Base-by-base conservation (phyloP, 106 monocot species). In the Agapanthus africanus region DNA sequence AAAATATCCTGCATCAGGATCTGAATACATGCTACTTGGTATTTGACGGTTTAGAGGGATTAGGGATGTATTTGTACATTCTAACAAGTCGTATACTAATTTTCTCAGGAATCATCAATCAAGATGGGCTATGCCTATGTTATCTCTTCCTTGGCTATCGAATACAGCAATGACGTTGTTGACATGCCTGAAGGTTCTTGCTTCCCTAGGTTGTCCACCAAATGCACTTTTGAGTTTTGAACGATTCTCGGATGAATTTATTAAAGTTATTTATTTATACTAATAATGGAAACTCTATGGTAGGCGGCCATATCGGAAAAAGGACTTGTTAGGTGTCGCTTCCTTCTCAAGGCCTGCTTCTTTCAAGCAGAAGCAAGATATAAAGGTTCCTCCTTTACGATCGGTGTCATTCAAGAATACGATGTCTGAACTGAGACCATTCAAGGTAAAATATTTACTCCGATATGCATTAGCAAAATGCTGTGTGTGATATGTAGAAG, bases 141-240 rank as follows among this genome's bases (percentile, higher is more conserved):
- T 31, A 9, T 93, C 35, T 69, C 90, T 30, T 81, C 93, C 2
- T 59, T 99, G 66, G 76, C 99, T 31, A 81, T 93, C 14, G 92
- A 99, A 40, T 99, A 99, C 79, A 90, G 84, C 38, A 99, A 99
- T 73, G 99, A 99, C 44, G 65, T 90, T 28, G 85, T 99, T 62
- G 93, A 87, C 67, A 42, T 99, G 90, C 79, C 82, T 19, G 87
- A 90, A 75, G 89, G 93, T 46, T 90, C 99, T 77, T 99, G 89
- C 71, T 93, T 99, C 70, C 93, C 93, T 11, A 93, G 89, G 92
- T 93, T n/a, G n/a, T n/a, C n/a, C n/a, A n/a, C n/a, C n/a, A n/a
- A n/a, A n/a, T n/a, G n/a, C n/a, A n/a, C n/a, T n/a, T n/a, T n/a
- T n/a, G n/a, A n/a, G n/a, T n/a, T n/a, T n/a, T n/a, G n/a, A n/a